phyloP scores from a whole-genome alignment of 2,329 filamentous ascomycete genomes.

The Verticillium dahliae region DNA sequence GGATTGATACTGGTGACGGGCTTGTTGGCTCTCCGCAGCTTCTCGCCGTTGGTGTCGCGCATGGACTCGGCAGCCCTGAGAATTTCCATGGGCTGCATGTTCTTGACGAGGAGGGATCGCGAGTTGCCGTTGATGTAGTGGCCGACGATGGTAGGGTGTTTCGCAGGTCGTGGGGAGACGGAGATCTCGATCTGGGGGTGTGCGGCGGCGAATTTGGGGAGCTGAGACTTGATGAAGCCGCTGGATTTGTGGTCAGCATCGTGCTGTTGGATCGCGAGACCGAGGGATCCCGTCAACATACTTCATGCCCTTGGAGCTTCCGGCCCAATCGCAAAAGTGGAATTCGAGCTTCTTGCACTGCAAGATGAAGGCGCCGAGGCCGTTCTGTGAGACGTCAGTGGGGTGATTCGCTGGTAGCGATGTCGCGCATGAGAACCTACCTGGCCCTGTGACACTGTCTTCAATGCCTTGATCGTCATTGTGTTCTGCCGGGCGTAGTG shows the following conservation, averaged over 20 bases:
- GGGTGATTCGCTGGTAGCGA: background rate
- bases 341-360: constrained; percentile 96
- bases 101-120: constrained; percentile 84
- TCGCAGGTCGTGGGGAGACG: constrained; percentile 81
- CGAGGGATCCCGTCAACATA: constrained; percentile 26
- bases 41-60: constrained; percentile 69
- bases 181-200: constrained; percentile 89
- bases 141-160: constrained; percentile 83
- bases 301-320: constrained; percentile 94
- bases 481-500: constrained; percentile 1
- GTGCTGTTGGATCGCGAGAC: background rate
- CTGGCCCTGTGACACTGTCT: constrained; percentile 45
- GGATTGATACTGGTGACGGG: constrained; percentile 57
- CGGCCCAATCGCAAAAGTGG: constrained; percentile 95
- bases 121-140: constrained; percentile 87
- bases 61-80: constrained; percentile 70
- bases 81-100: constrained; percentile 74
- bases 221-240: constrained; percentile 71
- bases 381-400: constrained; percentile 57
- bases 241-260: constrained; percentile 36
- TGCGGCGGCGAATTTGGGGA: constrained; percentile 69
- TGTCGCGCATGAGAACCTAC: constrained; percentile 27
- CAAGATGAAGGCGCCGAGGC: constrained; percentile 91
- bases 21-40: constrained; percentile 58
- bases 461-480: constrained; percentile 51